phyloP scores from a whole-genome alignment of 2,329 filamentous ascomycete genomes.

The Colletotrichum sp. region DNA sequence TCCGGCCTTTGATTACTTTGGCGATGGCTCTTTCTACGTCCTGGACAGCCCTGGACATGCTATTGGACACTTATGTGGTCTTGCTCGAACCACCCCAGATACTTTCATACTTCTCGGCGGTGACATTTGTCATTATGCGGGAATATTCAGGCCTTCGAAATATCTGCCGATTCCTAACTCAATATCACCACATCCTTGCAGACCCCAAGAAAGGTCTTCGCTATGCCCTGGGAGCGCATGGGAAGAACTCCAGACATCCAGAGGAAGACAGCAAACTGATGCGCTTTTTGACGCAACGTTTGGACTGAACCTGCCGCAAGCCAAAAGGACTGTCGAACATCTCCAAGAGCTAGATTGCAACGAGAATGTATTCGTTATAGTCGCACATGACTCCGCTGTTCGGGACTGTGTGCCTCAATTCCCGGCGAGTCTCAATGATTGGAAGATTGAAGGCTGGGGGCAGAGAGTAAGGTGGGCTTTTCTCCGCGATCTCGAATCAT shows the following conservation, averaged over 20 bases:
- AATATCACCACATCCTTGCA: conserved; percentile 29
- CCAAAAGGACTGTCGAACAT: conserved; percentile 20
- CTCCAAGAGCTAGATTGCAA: conserved; percentile 26
- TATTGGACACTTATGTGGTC: conserved; percentile 44
- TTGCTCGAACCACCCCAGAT: conserved; percentile 41
- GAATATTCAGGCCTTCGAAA: conserved; percentile 39
- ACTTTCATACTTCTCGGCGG: conserved; percentile 48
- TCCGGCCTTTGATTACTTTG: conserved; percentile 45
- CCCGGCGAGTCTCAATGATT: conserved; percentile 27
- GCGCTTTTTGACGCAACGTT: conserved; percentile 28
- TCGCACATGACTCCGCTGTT: conserved; percentile 29
- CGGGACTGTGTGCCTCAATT: conserved; percentile 24
- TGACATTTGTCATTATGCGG: conserved; percentile 46
- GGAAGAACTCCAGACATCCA: conserved; percentile 25
- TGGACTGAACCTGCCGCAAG: conserved; percentile 26
- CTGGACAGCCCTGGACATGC: conserved; percentile 46
- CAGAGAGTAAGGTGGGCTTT: conserved; percentile 25
- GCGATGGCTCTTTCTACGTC: conserved; percentile 46
- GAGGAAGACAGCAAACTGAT: conserved; percentile 24
- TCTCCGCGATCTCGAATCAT: conserved; percentile 24
- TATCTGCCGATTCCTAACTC: conserved; percentile 36
- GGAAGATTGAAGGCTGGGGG: conserved; percentile 26
- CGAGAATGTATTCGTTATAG: conserved; percentile 27
- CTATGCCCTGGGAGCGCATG: conserved; percentile 25
- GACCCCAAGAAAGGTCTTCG: not conserved